These are phyloP conservation scores for Lactarius hatsudake DNA, from an alignment of 768 basidiomycete genomes.

Conservation along the genomic window DNA sequence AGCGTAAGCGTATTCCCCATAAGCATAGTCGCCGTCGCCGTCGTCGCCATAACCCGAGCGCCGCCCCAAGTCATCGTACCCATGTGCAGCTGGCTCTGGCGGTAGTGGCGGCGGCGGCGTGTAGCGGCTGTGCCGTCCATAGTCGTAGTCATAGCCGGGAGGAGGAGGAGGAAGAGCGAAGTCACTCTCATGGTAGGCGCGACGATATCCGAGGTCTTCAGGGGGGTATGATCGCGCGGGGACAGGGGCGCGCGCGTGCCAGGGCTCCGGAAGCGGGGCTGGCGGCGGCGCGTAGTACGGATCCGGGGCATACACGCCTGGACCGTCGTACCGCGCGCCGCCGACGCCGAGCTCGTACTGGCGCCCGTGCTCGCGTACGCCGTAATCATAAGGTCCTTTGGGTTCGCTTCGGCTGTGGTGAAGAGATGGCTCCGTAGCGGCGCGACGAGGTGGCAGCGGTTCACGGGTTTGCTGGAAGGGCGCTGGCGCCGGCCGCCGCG, in stretches of 20 bases:
- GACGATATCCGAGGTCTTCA: neutral
- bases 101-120: neutral
- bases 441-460: neutral
- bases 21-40: neutral
- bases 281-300: slow-evolving; percentile 19
- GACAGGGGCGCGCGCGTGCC: slow-evolving; percentile 8
- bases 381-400: slow-evolving; percentile 1
- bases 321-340: slow-evolving; percentile 14
- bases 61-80: slow-evolving; percentile 10
- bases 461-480: neutral
- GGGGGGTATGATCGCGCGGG: neutral
- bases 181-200: neutral
- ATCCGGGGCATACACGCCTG: slow-evolving; percentile 15
- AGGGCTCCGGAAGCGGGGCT: slow-evolving; percentile 17
- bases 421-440: neutral
- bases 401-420: neutral
- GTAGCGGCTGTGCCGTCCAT: slow-evolving; percentile 1
- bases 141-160: slow-evolving; percentile 4
- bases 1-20: neutral
- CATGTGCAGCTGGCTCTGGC: slow-evolving; percentile 4
- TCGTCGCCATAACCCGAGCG: slow-evolving; percentile 1
- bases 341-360: slow-evolving; percentile 23
- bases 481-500: neutral
- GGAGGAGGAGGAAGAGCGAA: neutral
- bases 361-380: slow-evolving; percentile 12